A percentile compares a stretch with the other conserved stretches of the same genome.
Conservation (phyloP, 139 green algal species). For the Chlamydomonas asymmetrica region DNA sequence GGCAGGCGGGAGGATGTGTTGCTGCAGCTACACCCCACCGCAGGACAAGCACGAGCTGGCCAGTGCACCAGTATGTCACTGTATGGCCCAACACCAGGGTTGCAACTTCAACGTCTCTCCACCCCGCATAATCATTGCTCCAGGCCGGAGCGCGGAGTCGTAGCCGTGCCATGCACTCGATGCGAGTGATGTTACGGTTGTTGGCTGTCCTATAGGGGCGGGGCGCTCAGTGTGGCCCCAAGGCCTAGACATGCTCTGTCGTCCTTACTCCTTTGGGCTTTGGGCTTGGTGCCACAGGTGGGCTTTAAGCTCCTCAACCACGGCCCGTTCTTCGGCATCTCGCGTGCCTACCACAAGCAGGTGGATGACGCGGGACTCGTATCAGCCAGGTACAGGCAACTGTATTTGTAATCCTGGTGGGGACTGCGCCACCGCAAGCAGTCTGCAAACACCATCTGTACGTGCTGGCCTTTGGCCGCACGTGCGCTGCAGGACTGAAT, state of each 20-base stretch:
- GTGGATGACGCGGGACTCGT: conserved; percentile 36
- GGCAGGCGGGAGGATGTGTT: no score
- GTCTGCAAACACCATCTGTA: neutral
- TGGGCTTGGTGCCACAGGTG: neutral
- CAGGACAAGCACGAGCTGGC: neutral
- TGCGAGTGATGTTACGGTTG: no score
- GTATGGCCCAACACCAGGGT: neutral
- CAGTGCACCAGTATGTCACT: neutral
- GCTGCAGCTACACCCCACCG: neutral
- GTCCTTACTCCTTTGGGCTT: no score
- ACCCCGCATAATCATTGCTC: neutral
- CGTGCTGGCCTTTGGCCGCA: neutral
- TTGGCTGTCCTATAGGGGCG: neutral
- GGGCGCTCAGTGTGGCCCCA: no score
- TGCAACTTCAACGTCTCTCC: neutral
- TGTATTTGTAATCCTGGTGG: neutral
- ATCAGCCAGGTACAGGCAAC: conserved; percentile 12
- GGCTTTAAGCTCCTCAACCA: conserved; percentile 29
- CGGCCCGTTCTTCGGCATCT: conserved; percentile 13
- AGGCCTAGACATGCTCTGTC: no score
- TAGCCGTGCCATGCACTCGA: neutral
- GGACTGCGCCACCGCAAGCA: neutral
- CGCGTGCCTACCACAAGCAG: conserved; percentile 16
- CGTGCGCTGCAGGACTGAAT: no score
- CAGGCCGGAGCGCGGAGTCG: no score